A percentile compares a stretch with the other conserved stretches of the same genome.
Evolutionary conservation across 2,329 filamentous ascomycete species (phyloP).

Genomic region (Blastomyces parvus): DNA sequence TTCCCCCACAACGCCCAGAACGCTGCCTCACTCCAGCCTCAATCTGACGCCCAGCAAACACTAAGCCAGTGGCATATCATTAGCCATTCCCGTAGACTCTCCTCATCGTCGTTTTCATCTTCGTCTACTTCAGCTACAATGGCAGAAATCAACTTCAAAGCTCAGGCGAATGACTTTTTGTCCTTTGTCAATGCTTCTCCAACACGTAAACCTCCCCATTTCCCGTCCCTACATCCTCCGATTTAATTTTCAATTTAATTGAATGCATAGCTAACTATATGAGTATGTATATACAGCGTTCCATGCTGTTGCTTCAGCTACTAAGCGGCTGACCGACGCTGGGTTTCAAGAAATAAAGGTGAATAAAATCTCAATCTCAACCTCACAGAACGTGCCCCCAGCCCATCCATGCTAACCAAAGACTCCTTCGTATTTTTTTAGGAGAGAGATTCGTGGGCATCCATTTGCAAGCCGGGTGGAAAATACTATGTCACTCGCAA

Average conservation of each 20-base stretch:
- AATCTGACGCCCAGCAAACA: background rate
- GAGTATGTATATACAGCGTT: slow-evolving; percentile 54
- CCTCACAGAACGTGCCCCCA: background rate
- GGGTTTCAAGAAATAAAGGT: slow-evolving; percentile 79
- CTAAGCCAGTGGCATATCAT: background rate
- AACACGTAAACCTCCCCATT: slow-evolving; percentile 56
- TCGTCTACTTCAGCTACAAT: slow-evolving; percentile 19
- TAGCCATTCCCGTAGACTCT: background rate
- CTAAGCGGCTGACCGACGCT: slow-evolving; percentile 64
- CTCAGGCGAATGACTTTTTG: slow-evolving; percentile 65
- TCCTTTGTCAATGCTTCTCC: slow-evolving; percentile 92
- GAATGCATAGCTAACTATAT: background rate
- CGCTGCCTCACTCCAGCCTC: background rate
- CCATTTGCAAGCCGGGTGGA: slow-evolving; percentile 63
- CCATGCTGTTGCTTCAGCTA: slow-evolving; percentile 77
- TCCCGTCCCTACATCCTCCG: background rate
- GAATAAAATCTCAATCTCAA: background rate
- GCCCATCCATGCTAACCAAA: background rate
- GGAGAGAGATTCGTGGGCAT: slow-evolving; percentile 56
- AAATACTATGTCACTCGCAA: slow-evolving; percentile 88
- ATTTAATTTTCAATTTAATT: slow-evolving; percentile 4
- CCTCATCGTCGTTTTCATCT: background rate
- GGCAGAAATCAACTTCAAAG: slow-evolving; percentile 22
- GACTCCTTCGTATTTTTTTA: background rate
- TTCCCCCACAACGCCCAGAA: background rate